phyloP scores from a whole-genome alignment of 1,139 yeast species.

The Nakaseomyces nivariensis region DNA sequence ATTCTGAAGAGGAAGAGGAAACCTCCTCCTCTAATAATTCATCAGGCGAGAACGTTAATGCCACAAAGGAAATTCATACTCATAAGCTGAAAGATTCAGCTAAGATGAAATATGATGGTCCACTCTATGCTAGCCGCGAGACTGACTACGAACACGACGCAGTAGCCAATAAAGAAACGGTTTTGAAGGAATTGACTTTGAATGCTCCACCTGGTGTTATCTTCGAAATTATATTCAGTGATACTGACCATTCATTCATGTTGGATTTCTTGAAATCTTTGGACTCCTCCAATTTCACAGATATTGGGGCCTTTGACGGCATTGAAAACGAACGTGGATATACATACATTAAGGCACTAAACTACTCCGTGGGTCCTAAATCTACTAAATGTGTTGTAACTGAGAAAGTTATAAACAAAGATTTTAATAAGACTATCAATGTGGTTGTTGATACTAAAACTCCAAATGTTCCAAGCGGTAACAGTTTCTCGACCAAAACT shows the following conservation, averaged over 20 bases:
- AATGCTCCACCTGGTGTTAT: conserved; percentile 76
- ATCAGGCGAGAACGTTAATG: background rate
- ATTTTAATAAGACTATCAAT: conserved; percentile 43
- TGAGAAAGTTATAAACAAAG: conserved; percentile 53
- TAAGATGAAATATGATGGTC: conserved; percentile 19
- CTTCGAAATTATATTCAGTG: conserved; percentile 61
- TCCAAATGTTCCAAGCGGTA: conserved; percentile 93
- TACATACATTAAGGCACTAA: conserved; percentile 68
- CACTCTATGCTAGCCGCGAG: conserved; percentile 41
- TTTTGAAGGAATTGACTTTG: conserved; percentile 42
- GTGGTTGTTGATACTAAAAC: conserved; percentile 63
- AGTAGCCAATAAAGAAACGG: conserved; percentile 46
- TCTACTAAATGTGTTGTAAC: conserved; percentile 75
- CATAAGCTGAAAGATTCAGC: conserved; percentile 27
- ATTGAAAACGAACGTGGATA: conserved; percentile 44
- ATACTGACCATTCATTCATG: conserved; percentile 45
- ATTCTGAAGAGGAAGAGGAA: background rate
- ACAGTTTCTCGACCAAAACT: conserved; percentile 66
- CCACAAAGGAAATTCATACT: background rate
- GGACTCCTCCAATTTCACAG: conserved; percentile 59
- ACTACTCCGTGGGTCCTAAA: conserved; percentile 86
- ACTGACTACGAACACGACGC: conserved; percentile 40
- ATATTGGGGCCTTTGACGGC: conserved; percentile 37
- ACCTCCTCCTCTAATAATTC: background rate
- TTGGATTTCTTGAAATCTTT: conserved; percentile 47